phyloP scores from a whole-genome alignment of 2,329 filamentous ascomycete genomes.

The Cordyceps militaris region DNA sequence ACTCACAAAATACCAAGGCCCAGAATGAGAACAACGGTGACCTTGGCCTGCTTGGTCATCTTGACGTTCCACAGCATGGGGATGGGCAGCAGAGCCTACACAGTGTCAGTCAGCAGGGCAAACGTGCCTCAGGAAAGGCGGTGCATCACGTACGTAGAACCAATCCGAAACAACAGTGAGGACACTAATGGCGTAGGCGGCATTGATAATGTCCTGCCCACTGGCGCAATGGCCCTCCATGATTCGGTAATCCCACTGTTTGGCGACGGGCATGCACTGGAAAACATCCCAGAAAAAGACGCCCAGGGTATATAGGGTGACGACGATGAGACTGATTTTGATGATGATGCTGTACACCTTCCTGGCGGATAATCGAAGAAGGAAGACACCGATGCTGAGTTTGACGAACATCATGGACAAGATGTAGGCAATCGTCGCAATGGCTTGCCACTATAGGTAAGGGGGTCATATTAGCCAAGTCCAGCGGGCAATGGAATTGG shows the following conservation, averaged over 20 bases:
- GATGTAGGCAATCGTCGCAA: conserved; percentile 44
- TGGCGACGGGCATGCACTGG: conserved; percentile 42
- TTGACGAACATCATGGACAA: conserved; percentile 51
- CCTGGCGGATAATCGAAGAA: conserved; percentile 40
- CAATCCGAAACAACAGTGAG: conserved; percentile 49
- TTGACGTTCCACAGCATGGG: conserved; percentile 49
- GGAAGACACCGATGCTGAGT: conserved; percentile 46
- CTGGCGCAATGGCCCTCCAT: conserved; percentile 35
- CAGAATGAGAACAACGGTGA: conserved; percentile 43
- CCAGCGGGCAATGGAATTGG: background rate
- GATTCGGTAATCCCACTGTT: conserved; percentile 48
- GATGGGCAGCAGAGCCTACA: conserved; percentile 43
- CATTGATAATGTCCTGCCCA: conserved; percentile 36
- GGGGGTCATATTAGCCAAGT: background rate
- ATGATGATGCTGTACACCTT: conserved; percentile 43
- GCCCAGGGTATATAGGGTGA: conserved; percentile 39
- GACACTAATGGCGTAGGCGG: conserved; percentile 44
- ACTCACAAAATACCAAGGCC: conserved; percentile 44
- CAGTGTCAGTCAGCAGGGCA: conserved; percentile 1
- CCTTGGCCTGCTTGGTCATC: conserved; percentile 45
- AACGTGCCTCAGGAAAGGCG: background rate
- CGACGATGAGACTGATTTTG: conserved; percentile 36
- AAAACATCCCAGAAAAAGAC: conserved; percentile 48
- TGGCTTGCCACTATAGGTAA: conserved; percentile 38
- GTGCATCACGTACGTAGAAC: conserved; percentile 36